Conservation (phyloP, 306 rosid species). For the Cucumis hystrix region DNA sequence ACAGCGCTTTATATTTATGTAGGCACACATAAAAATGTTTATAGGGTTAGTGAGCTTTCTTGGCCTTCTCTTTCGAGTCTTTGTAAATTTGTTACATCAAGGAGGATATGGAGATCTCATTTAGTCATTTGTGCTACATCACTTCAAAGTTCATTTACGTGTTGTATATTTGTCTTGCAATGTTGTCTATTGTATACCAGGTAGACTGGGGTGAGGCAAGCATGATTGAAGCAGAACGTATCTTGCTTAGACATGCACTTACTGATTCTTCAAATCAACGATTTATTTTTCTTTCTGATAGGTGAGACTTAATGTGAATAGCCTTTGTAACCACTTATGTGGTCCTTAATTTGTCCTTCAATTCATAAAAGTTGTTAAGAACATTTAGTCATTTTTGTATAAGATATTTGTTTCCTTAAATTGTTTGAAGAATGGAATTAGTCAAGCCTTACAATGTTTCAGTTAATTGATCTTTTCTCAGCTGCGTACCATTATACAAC, state of each 20-base stretch:
- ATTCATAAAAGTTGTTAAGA: neutral
- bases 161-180: neutral
- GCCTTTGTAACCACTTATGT: neutral
- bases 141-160: neutral
- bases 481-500: slow-evolving; percentile 94
- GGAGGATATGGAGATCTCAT: neutral
- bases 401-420: neutral
- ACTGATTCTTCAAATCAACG: slow-evolving; percentile 73
- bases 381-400: neutral
- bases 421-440: neutral
- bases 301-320: slow-evolving; percentile 47
- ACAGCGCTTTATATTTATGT: neutral
- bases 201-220: slow-evolving; percentile 98
- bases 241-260: slow-evolving; percentile 77
- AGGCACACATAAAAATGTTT: neutral
- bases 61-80: neutral
- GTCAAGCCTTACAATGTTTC: slow-evolving; percentile 40
- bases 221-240: slow-evolving; percentile 92
- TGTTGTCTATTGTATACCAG: slow-evolving; percentile 37
- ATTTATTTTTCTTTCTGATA: slow-evolving; percentile 89
- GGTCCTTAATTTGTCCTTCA: neutral
- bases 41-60: neutral
- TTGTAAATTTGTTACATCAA: neutral
- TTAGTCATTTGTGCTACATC: neutral
- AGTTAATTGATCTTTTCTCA: slow-evolving; percentile 62